Conservation (phyloP, 208 protist genomes). For the Histomonas meleagridis region DNA sequence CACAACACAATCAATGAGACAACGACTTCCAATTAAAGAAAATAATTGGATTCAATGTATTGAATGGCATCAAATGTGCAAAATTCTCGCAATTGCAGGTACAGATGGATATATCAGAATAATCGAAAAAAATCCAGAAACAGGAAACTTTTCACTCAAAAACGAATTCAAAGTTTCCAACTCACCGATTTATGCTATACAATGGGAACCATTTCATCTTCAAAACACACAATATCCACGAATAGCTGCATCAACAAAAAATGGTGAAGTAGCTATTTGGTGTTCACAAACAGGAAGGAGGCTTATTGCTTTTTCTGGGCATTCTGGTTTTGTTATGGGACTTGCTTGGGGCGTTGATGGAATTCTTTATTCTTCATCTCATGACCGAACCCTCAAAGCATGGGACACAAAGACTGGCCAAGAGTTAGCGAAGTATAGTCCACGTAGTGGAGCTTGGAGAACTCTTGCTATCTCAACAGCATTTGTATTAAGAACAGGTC, state of each 20-base stretch:
- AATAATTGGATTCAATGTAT: conserved; percentile 23
- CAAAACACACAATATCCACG: neutral
- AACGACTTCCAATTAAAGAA: neutral
- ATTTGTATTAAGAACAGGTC: neutral
- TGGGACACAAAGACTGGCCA: neutral
- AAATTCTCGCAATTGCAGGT: neutral
- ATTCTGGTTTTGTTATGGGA: neutral
- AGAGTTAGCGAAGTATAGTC: neutral
- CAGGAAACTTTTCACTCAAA: neutral
- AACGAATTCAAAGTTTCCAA: neutral
- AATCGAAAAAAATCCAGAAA: neutral
- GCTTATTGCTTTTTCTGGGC: neutral
- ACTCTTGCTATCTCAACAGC: neutral
- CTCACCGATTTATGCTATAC: neutral
- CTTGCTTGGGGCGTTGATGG: neutral
- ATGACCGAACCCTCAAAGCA: neutral
- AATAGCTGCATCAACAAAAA: neutral
- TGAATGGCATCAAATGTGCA: neutral
- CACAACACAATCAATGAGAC: neutral
- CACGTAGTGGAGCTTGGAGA: neutral
- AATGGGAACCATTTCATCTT: conserved; percentile 32
- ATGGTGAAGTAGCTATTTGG: neutral
- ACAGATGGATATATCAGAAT: conserved; percentile 5
- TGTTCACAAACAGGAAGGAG: neutral
- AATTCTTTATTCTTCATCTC: neutral